Evolutionary conservation across 2,329 filamentous ascomycete genomes (phyloP), one percentile per base, ranked within the genome.

Genomic region (Colletotrichum falcatum): DNA sequence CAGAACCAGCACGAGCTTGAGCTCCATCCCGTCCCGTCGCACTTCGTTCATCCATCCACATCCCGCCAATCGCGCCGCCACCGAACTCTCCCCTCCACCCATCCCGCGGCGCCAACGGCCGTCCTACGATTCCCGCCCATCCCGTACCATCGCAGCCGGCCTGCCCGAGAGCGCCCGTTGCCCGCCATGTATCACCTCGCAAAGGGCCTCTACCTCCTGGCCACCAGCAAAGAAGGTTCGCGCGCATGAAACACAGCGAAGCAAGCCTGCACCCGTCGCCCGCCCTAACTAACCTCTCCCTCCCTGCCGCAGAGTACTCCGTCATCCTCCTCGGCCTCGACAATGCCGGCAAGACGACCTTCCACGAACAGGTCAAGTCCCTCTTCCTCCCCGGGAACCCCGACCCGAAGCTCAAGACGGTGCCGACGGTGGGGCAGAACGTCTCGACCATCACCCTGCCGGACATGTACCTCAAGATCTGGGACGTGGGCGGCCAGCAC

Each of bases 261-360:
- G n/a, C n/a, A n/a, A 61, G 54, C 51, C 28, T 37, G 14, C 20
- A 5, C 53, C 33, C 20, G 30, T 48, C 7, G 51, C 59, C 33
- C 26, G 18, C 48, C 49, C 44, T 12, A 60, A 51, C 66, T 48
- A 66, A 55, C 49, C 64, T 70, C 62, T 53, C 61, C 73, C 59
- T 72, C 49, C 49, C 60, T 23, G 63, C 61, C 51, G 44, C 78
- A 96, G 95, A 98, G 85, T 98, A 98, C 86, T 98, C 95, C 28
- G 94, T 98, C 78, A 94, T 98, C 78, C 92, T 98, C 75, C 93
- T 98, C 77, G 96, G 96, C 73, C 93, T 98, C 78, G 96, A 98
- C 86, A 98, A 98, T 80, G 96, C 96, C 72, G 96, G 96, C 81
- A 98, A 98, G 86, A 98, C 96, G 49, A 98, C 96, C 33, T 95